A percentile compares a stretch with the other conserved stretches of the same genome.
Conservation (phyloP, 768 basidiomycete genomes). For the Clavaria fumosa region DNA sequence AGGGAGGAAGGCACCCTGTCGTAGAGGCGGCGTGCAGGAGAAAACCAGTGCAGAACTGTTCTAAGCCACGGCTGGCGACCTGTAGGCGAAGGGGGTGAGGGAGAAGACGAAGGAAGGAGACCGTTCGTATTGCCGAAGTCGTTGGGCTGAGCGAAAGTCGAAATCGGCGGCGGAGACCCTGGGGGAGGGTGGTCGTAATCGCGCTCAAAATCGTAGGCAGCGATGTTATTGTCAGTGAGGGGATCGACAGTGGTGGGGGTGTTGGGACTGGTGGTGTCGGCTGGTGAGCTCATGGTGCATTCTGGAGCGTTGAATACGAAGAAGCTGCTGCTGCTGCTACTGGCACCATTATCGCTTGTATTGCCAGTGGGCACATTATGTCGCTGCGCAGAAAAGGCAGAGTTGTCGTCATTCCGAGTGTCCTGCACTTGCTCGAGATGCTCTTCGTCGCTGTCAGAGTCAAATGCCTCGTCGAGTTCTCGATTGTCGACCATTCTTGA, state of each 20-base stretch:
- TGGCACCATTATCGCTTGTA: too few relatives aligned
- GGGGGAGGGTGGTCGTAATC: slow-evolving; percentile 67
- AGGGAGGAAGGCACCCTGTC: slow-evolving; percentile 31
- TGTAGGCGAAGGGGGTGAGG: slow-evolving; percentile 20
- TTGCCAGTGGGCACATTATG: too few relatives aligned
- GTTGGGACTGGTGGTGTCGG: too few relatives aligned
- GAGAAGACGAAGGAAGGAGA: slow-evolving; percentile 34
- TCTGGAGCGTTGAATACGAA: too few relatives aligned
- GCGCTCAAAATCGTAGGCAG: slow-evolving; percentile 66
- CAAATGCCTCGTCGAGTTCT: slow-evolving; percentile 72
- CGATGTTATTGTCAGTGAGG: slow-evolving; percentile 24
- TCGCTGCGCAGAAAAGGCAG: too few relatives aligned
- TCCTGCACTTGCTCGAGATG: slow-evolving; percentile 24
- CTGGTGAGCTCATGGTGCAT: too few relatives aligned
- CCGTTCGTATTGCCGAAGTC: slow-evolving; percentile 65
- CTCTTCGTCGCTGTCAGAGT: slow-evolving; percentile 41
- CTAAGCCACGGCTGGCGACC: too few relatives aligned
- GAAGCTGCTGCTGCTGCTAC: too few relatives aligned
- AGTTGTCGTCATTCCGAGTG: slow-evolving; percentile 12
- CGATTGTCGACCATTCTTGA: slow-evolving; percentile 30
- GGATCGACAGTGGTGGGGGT: too few relatives aligned
- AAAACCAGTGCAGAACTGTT: slow-evolving; percentile 42
- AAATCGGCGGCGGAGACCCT: slow-evolving; percentile 56
- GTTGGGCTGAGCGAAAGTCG: slow-evolving; percentile 44
- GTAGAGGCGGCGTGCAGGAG: slow-evolving; percentile 62